These are phyloP conservation scores for Pyricularia sp. DNA, from an alignment of 2,329 filamentous ascomycete species.

Conservation along the genomic window DNA sequence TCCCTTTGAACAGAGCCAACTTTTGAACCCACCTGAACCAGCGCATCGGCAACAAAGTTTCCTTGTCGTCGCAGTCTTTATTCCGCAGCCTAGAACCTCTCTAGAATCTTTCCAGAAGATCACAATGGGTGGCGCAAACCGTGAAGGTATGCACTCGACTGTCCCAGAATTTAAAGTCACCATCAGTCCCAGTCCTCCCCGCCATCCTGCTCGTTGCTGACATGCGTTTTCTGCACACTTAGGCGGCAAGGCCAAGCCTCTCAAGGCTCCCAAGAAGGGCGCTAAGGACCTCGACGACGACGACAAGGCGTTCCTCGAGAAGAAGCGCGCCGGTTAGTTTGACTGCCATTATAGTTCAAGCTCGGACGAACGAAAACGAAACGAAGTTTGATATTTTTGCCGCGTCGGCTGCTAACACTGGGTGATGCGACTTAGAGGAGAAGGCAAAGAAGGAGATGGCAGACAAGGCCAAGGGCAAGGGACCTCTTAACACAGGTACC, in stretches of 20 bases:
- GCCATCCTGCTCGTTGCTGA: not conserved
- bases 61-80: not conserved
- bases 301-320: slow-evolving; percentile 72
- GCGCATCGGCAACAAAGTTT: not conserved
- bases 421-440: slow-evolving; percentile 46
- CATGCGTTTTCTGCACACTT: slow-evolving; percentile 2
- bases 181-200: not conserved
- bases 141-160: slow-evolving; percentile 43
- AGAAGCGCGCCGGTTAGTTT: slow-evolving; percentile 69
- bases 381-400: not conserved
- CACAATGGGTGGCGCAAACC: slow-evolving; percentile 55
- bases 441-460: slow-evolving; percentile 79
- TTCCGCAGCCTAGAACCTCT: not conserved
- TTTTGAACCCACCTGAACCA: not conserved
- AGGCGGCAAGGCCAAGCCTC: slow-evolving; percentile 77
- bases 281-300: slow-evolving; percentile 80
- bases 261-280: slow-evolving; percentile 84
- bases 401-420: not conserved
- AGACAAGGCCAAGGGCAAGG: slow-evolving; percentile 77
- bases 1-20: not conserved
- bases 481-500: slow-evolving; percentile 71
- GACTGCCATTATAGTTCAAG: not conserved
- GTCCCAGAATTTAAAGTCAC: not conserved
- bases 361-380: not conserved
- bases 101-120: not conserved